phyloP scores from a whole-genome alignment of 2,329 filamentous ascomycete genomes.

The Hypoxylon sp. region DNA sequence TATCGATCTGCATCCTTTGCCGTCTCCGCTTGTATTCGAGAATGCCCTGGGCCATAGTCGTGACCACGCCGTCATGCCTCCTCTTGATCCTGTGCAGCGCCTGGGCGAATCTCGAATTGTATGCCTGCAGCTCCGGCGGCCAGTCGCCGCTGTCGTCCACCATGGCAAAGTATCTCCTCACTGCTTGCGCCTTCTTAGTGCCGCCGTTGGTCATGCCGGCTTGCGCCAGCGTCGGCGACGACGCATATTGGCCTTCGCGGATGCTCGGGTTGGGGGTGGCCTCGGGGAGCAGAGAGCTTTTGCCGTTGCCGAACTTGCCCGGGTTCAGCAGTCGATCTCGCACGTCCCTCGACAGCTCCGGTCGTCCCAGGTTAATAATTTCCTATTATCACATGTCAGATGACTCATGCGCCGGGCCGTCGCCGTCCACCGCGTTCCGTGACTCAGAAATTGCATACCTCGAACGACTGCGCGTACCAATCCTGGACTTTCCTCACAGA shows the following conservation, averaged over 20 bases:
- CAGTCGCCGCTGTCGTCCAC: slow-evolving; percentile 90
- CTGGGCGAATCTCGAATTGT: slow-evolving; percentile 91
- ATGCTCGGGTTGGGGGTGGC: slow-evolving; percentile 92
- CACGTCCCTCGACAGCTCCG: slow-evolving; percentile 79
- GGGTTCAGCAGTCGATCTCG: slow-evolving; percentile 82
- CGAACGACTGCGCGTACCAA: slow-evolving; percentile 99
- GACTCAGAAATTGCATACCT: slow-evolving; percentile 69
- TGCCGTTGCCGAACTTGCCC: slow-evolving; percentile 62
- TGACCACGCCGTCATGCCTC: slow-evolving; percentile 95
- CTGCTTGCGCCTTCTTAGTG: slow-evolving; percentile 61
- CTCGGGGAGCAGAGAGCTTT: slow-evolving; percentile 77
- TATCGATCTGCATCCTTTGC: slow-evolving; percentile 98
- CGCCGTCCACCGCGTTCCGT: slow-evolving; percentile 10
- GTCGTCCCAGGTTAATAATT: slow-evolving; percentile 87
- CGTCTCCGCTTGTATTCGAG: slow-evolving; percentile 97
- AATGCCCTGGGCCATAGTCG: slow-evolving; percentile 97
- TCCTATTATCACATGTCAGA: slow-evolving; percentile 69
- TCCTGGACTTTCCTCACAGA: slow-evolving; percentile 95
- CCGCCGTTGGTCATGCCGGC: slow-evolving; percentile 56
- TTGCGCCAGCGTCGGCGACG: slow-evolving; percentile 61
- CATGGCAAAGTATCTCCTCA: slow-evolving; percentile 87
- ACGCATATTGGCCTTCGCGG: slow-evolving; percentile 81
- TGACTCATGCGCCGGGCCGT: slow-evolving; percentile 47
- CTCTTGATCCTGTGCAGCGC: slow-evolving; percentile 94
- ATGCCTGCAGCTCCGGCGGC: slow-evolving; percentile 93